A percentile compares a stretch with the other conserved stretches of the same genome.
Conservation (phyloP, 352 stramenopile species). For the Globisporangium perplexum region DNA sequence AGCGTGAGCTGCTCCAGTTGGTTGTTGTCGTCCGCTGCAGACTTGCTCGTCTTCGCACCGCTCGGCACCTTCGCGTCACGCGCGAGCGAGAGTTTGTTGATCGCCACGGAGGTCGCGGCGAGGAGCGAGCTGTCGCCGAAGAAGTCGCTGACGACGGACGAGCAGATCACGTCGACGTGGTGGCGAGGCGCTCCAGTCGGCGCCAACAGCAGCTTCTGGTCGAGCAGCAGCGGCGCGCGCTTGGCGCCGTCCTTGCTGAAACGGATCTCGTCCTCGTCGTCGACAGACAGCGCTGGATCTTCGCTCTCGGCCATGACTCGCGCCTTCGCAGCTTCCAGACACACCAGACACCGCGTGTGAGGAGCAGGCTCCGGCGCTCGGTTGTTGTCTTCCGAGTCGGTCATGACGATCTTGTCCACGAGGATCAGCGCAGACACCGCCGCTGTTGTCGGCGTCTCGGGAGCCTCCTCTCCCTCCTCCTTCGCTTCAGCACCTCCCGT, state of each 20-base stretch:
- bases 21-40: neutral
- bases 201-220: neutral
- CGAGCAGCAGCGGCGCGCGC: too few species aligned
- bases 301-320: neutral
- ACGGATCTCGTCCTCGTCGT: neutral
- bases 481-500: neutral
- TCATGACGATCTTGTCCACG: slow-evolving; percentile 7
- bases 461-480: neutral
- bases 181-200: slow-evolving; percentile 1
- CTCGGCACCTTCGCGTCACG: neutral
- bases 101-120: neutral
- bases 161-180: slow-evolving; percentile 36
- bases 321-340: neutral
- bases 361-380: too few species aligned
- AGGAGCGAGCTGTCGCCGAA: slow-evolving; percentile 13
- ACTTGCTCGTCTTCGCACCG: neutral
- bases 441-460: neutral
- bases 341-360: neutral
- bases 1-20: slow-evolving; percentile 5
- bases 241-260: neutral
- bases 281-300: slow-evolving; percentile 5
- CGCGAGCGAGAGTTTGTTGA: neutral
- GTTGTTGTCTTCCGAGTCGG: slow-evolving; percentile 7
- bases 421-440: too few species aligned
- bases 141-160: slow-evolving; percentile 37